Base-by-base conservation (phyloP, 495 filamentous ascomycete species). In the Xylaria curta region DNA sequence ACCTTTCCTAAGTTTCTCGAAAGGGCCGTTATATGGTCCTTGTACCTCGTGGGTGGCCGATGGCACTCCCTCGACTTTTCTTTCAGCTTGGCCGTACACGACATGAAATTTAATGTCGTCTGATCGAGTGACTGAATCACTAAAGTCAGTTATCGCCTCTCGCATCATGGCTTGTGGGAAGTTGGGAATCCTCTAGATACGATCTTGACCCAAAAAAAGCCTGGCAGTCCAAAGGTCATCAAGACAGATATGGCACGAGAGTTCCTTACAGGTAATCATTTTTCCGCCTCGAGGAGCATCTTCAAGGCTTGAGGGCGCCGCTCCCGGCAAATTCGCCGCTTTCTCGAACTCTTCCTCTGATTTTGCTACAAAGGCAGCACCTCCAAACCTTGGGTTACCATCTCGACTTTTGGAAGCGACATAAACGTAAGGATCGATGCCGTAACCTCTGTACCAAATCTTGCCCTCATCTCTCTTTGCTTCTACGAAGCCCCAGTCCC, bases 281-380 rank as follows among this genome's bases (percentile, higher is more conserved):
- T 82, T 74, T 31, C 85, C 85, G 12, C 85, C 86, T 0, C 85
- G 85, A 1, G 84, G 85, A 0, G 83, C 82, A 64, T 78, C 76
- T n/a, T 21, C 64, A 31, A 74, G 70, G 15, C 42, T 61, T 10
- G 36, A 36, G 12, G 62, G 46, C 1, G 31, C 63, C 9, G 69
- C 73, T 9, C 76, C 77, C 2, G 79, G 77, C 0, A 81, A 67
- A n/a, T 53, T 69, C 2, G 71, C 61, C 10, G 76, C 69, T 47
- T 76, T 69, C 61, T 85, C 78, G 46, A 87, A 77, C 42, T 87
- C 84, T 40, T 82, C 75, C 49, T 82, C 76, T 13, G 78, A 79
- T 15, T 85, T 82, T 7, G 84, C 85, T 3, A 74, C 73, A 36
- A 80, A 86, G 26, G 74, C 77, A 1, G 76, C 73, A 6, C 85